Evolutionary conservation across 805 yeast genomes (phyloP), one percentile per base, ranked within the genome.

Genomic region (Yarrowia porcina): DNA sequence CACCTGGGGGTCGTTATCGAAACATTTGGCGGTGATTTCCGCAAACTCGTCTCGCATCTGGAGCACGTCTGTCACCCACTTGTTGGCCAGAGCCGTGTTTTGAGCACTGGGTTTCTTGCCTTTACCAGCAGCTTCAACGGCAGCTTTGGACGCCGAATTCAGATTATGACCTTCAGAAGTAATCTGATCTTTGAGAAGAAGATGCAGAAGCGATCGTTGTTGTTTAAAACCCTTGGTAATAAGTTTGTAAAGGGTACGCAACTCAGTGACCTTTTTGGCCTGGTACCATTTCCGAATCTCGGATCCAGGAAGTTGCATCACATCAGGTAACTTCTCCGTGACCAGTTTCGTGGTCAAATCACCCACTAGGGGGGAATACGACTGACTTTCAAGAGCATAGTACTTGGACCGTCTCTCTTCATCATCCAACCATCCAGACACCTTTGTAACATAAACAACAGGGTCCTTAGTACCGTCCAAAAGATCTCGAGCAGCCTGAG

Each of bases 11-110:
- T 87, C 83, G 47, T 75, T 77, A 2, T 75, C 75, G 66, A 86
- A 84, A 2, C 88, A 76, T 7, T 72, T 71, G 23, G 76, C 73
- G 28, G 84, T 72, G 1, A 91, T 76, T 2, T 49, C 30, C 36
- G 80, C 81, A 67, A 83, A 83, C 64, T 82, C 83, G 5, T 74
- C 75, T 66, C 82, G 85, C 64, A 83, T 74, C 11, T 70, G 72
- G 11, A 89, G 71, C 3, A 89, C 79, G 28, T 80, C 77, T 45
- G 82, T 82, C 10, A 89, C 80, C 93, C 96, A 91, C 61, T 78
- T 77, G 2, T 83, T 78, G 0, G 96, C 94, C 67, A 80, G 82
- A 57, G 77, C 75, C 9, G 85, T 73, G 64, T 80, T 74, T 52
- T 35, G 25, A 17, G 35, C 25, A 7, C 69, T 50, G 41, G 66